Conservation (phyloP, 805 yeast genomes). For the Jamesozyma piceae region DNA sequence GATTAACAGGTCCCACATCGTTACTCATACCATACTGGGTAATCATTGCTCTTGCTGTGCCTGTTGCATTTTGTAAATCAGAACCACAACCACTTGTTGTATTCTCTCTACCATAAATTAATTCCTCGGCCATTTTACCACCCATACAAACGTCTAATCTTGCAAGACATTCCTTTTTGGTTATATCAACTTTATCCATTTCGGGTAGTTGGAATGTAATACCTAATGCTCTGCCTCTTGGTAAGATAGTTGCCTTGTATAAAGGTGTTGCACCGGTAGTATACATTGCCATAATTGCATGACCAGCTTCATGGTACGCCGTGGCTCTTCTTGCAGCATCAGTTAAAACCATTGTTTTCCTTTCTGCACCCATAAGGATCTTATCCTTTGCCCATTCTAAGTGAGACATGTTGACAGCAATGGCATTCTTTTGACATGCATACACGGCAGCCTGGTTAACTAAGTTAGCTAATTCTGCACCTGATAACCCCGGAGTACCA, state of each 20-base stretch:
- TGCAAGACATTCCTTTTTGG: slow-evolving; percentile 81
- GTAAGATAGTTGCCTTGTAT: slow-evolving; percentile 93
- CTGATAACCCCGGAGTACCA: slow-evolving; percentile 97
- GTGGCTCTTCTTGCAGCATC: slow-evolving; percentile 90
- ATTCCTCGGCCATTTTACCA: slow-evolving; percentile 94
- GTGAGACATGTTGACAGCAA: slow-evolving; percentile 81
- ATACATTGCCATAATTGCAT: slow-evolving; percentile 94
- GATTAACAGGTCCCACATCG: slow-evolving; percentile 81
- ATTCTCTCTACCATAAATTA: slow-evolving; percentile 81
- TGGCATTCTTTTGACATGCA: slow-evolving; percentile 88
- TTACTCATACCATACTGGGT: slow-evolving; percentile 95
- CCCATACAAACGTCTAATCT: slow-evolving; percentile 97
- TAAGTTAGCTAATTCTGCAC: slow-evolving; percentile 91
- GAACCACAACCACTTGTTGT: slow-evolving; percentile 94
- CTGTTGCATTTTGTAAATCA: slow-evolving; percentile 82
- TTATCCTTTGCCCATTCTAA: slow-evolving; percentile 99
- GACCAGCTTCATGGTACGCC: slow-evolving; percentile 98
- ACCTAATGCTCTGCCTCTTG: slow-evolving; percentile 95
- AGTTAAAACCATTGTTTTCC: slow-evolving; percentile 94
- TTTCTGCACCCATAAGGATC: slow-evolving; percentile 95
- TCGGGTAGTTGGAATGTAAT: slow-evolving; percentile 96
- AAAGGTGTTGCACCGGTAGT: slow-evolving; percentile 91
- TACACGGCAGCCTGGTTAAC: slow-evolving; percentile 97
- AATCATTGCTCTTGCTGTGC: slow-evolving; percentile 93
- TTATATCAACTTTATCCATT: slow-evolving; percentile 93